Evolutionary conservation across 2,329 filamentous ascomycete genomes (phyloP).

Genomic region (Simplicillium sp.): DNA sequence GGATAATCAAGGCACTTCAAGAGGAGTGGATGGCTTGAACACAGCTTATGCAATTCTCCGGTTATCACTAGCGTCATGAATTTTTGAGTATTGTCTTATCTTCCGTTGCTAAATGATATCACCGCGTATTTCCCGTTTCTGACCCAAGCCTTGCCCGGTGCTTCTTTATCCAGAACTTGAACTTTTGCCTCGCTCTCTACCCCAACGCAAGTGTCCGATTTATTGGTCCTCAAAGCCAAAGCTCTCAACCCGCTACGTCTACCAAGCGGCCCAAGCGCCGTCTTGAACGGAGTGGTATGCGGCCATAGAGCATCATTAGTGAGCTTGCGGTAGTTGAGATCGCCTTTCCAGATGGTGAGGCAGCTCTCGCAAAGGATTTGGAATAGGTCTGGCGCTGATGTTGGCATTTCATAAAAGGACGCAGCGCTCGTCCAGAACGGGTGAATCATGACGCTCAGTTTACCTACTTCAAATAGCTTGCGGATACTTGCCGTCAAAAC

Average conservation of each 20-base stretch:
- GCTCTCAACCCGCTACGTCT: constrained; percentile 46
- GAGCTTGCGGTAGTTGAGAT: constrained; percentile 61
- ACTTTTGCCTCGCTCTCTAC: constrained; percentile 44
- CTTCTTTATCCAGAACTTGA: constrained; percentile 35
- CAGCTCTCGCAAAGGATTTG: constrained; percentile 52
- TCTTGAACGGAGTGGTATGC: constrained; percentile 51
- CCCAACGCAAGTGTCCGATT: constrained; percentile 54
- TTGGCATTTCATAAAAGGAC: constrained; percentile 54
- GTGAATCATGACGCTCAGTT: constrained; percentile 17
- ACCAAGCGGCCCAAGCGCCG: constrained; percentile 55
- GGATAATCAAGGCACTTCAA: too few relatives aligned
- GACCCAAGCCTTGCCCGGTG: constrained; percentile 51
- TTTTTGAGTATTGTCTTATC: constrained; percentile 1
- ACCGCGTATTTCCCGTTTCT: constrained; percentile 63
- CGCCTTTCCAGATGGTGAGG: constrained; percentile 61
- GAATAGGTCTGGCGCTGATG: constrained; percentile 39
- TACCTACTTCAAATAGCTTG: constrained; percentile 2
- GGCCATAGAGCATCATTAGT: constrained; percentile 56
- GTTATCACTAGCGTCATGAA: not conserved
- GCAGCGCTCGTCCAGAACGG: constrained; percentile 56
- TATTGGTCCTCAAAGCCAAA: constrained; percentile 57
- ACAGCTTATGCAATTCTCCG: too few relatives aligned
- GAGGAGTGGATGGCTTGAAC: too few relatives aligned
- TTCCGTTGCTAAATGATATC: constrained; percentile 21
- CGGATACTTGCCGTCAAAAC: not conserved